Evolutionary conservation across 2,329 filamentous ascomycete species (phyloP).

Genomic region (Thelonectria discophora): DNA sequence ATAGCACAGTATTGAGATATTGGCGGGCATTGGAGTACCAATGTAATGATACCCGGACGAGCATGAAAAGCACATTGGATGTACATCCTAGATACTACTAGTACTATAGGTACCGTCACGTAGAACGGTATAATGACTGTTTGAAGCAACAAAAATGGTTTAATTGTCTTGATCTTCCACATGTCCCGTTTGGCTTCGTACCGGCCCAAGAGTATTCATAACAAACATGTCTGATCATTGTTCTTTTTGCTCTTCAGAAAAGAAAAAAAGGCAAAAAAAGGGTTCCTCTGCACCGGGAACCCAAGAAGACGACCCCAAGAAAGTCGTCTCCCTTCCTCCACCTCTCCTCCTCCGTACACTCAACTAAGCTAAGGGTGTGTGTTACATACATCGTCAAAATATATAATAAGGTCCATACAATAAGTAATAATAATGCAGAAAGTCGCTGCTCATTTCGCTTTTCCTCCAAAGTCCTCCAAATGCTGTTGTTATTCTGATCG

Average conservation of each 20-base stretch:
- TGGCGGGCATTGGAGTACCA: background rate
- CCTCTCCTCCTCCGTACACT: slow-evolving; percentile 27
- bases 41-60: slow-evolving; percentile 33
- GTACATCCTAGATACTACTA: slow-evolving; percentile 10
- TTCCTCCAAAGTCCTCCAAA: slow-evolving; percentile 33
- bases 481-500: slow-evolving; percentile 35
- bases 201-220: slow-evolving; percentile 29
- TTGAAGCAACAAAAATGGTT: slow-evolving; percentile 17
- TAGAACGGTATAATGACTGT: slow-evolving; percentile 8
- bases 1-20: background rate
- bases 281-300: slow-evolving; percentile 2
- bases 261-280: slow-evolving; percentile 27
- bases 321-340: slow-evolving; percentile 29
- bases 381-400: slow-evolving; percentile 42
- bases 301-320: slow-evolving; percentile 20
- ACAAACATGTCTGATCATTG: slow-evolving; percentile 38
- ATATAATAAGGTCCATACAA: slow-evolving; percentile 34
- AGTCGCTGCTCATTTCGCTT: slow-evolving; percentile 33
- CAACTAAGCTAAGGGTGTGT: slow-evolving; percentile 30
- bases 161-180: slow-evolving; percentile 34
- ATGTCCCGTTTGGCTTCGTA: slow-evolving; percentile 27
- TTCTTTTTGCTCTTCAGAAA: slow-evolving; percentile 32
- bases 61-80: slow-evolving; percentile 8
- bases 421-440: slow-evolving; percentile 19
- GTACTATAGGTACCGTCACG: no score